Evolutionary conservation across 2,329 filamentous ascomycete genomes (phyloP), one percentile per base, ranked within the genome.

Genomic region (Didymosphaeria variabile): DNA sequence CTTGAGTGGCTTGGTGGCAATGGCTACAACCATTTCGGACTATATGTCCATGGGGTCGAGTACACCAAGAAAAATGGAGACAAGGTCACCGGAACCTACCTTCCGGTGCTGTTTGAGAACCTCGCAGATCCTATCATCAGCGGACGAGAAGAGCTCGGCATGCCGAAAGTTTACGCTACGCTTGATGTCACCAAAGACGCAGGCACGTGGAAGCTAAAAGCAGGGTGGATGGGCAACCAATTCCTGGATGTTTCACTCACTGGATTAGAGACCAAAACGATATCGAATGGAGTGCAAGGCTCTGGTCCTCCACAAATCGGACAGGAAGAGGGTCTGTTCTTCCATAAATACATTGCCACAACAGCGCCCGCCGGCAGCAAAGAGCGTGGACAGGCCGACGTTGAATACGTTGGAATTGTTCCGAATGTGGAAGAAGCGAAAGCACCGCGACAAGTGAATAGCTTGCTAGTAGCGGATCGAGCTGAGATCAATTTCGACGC

Each of bases 21-120:
- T 0, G 87, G 87, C 0, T 90, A 90, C 70, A 82, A 78, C 19
- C 82, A 84, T 65, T 77, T 87, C 15, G 87, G 86, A 0, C 79
- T 90, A 0, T 89, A 87, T 68, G 83, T 90, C 17, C 88, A 90
- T 62, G 87, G 86, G 0, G 84, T 90, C 1, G 75, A 87, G 62
- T 88, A 88, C 64, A 80, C 75, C 0, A 84, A 83, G 64, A 76
- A 80, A 1, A 71, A 85, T 57, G 85, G 86, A 1, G 75, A 77
- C 0, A 74, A 79, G 0, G 67, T 87, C 1, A 74, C 74, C 13
- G 87, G 86, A 1, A 84, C 84, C 0, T 89, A 85, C 64, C 70
- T 89, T 40, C 83, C 86, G 0, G 77, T 89, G 0, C 74, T 89
- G 0, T 86, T 90, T 63, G 87, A 90, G 69, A 83, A 78, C 54